phyloP scores from a whole-genome alignment of 441 rosid genomes.

The Hypseocharis bilobata region DNA sequence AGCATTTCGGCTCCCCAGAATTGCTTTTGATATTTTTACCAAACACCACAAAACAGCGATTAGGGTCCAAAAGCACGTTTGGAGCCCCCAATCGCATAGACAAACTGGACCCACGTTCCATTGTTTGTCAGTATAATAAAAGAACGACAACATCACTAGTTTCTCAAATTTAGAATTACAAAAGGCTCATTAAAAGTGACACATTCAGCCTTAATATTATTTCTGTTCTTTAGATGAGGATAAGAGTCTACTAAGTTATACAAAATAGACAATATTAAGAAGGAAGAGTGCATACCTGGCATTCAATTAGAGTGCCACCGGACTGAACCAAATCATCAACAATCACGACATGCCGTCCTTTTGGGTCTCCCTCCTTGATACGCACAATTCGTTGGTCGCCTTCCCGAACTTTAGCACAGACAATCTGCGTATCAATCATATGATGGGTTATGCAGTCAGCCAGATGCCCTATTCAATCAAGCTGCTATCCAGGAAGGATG shows the following conservation, averaged over 20 bases:
- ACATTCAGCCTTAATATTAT: background rate
- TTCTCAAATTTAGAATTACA: background rate
- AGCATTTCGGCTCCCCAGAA: too few species aligned
- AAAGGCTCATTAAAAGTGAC: background rate
- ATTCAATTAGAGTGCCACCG: slow-evolving; percentile 86
- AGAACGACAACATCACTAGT: background rate
- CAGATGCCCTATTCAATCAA: slow-evolving; percentile 2
- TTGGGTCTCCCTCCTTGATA: slow-evolving; percentile 82
- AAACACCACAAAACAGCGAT: too few species aligned
- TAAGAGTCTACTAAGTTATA: background rate
- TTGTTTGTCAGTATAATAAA: background rate
- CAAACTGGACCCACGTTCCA: too few species aligned
- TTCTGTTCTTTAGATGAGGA: slow-evolving; percentile 8
- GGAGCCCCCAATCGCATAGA: too few species aligned
- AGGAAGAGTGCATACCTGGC: slow-evolving; percentile 54
- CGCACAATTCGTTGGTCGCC: slow-evolving; percentile 77
- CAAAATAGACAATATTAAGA: slow-evolving; percentile 2
- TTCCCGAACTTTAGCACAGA: slow-evolving; percentile 86
- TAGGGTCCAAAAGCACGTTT: too few species aligned
- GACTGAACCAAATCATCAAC: slow-evolving; percentile 97
- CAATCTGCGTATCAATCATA: slow-evolving; percentile 40
- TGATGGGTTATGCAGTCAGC: slow-evolving; percentile 11
- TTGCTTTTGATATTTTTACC: too few species aligned
- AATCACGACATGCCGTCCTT: slow-evolving; percentile 77
- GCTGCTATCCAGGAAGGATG: background rate